Conservation (phyloP, 352 stramenopile species). For the Detonula confervacea region DNA sequence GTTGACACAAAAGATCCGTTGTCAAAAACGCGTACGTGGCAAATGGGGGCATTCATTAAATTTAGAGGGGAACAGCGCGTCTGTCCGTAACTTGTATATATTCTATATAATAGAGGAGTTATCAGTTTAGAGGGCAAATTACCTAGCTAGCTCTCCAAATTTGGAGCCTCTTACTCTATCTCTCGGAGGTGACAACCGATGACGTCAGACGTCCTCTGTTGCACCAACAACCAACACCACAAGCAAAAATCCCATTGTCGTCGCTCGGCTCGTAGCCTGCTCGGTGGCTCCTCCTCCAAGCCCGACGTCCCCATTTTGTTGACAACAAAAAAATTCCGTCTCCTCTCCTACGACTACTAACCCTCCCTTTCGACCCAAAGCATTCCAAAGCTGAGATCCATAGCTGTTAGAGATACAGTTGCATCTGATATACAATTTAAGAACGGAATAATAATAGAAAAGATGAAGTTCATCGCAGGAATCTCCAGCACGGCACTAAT, state of each 20-base stretch:
- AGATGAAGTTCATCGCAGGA: slow-evolving; percentile 50
- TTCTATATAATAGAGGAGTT: background rate
- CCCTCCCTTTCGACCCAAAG: too few relatives aligned
- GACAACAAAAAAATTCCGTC: too few relatives aligned
- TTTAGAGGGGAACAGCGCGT: background rate
- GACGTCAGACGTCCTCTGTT: background rate
- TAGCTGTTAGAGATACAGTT: too few relatives aligned
- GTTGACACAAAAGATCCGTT: too few relatives aligned
- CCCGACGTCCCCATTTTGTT: background rate
- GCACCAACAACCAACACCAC: background rate
- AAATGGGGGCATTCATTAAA: slow-evolving; percentile 8
- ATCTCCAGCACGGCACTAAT: slow-evolving; percentile 45
- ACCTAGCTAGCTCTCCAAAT: background rate
- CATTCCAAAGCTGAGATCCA: too few relatives aligned
- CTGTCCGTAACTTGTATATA: background rate
- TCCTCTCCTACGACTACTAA: too few relatives aligned
- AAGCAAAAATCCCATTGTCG: too few relatives aligned
- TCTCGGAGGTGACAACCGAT: background rate
- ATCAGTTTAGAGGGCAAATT: background rate
- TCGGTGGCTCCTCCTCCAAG: background rate
- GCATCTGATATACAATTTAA: too few relatives aligned
- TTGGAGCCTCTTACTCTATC: background rate
- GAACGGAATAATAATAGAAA: slow-evolving; percentile 4
- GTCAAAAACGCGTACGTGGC: slow-evolving; percentile 16
- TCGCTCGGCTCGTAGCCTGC: too few relatives aligned